Percentiles rank a stretch among this genome's conserved stretches.
Evolutionary conservation across 2,329 filamentous ascomycete species (phyloP).

Genomic region (Penicillium sp.): DNA sequence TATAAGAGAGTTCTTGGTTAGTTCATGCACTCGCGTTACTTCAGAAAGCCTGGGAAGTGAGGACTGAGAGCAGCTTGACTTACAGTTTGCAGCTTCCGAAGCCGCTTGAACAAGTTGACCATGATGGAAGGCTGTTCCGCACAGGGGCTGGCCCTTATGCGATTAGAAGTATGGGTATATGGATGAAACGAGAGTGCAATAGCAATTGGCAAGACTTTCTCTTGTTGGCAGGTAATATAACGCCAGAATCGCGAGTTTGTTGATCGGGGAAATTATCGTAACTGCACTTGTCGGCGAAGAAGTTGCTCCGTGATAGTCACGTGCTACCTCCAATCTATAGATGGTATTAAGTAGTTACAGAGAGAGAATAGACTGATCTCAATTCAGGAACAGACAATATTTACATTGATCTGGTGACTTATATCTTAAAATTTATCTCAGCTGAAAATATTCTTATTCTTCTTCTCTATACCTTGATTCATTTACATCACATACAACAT

Average conservation of each 20-base stretch:
- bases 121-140: slow-evolving; percentile 34
- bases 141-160: slow-evolving; percentile 19
- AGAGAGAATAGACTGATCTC: not conserved
- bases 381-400: not conserved
- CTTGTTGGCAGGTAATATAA: slow-evolving; percentile 3
- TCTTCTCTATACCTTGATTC: not conserved
- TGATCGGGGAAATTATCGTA: slow-evolving; percentile 26
- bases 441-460: not conserved
- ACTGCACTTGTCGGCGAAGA: slow-evolving; percentile 23
- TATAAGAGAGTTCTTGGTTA: slow-evolving; percentile 22
- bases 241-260: slow-evolving; percentile 13
- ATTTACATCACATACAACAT: not conserved
- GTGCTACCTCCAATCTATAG: slow-evolving; percentile 12
- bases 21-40: not conserved
- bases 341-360: not conserved
- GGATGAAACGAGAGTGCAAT: not conserved
- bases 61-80: slow-evolving; percentile 34
- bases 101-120: slow-evolving; percentile 59
- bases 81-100: slow-evolving; percentile 72
- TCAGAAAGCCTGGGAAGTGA: not conserved
- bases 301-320: slow-evolving; percentile 30
- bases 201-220: not conserved
- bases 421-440: not conserved
- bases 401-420: too few relatives aligned
- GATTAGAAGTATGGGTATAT: slow-evolving; percentile 1